These are phyloP conservation scores for Chlamydomonas reinhardtii DNA, from an alignment of 163 green algal species.

Conservation along the genomic window DNA sequence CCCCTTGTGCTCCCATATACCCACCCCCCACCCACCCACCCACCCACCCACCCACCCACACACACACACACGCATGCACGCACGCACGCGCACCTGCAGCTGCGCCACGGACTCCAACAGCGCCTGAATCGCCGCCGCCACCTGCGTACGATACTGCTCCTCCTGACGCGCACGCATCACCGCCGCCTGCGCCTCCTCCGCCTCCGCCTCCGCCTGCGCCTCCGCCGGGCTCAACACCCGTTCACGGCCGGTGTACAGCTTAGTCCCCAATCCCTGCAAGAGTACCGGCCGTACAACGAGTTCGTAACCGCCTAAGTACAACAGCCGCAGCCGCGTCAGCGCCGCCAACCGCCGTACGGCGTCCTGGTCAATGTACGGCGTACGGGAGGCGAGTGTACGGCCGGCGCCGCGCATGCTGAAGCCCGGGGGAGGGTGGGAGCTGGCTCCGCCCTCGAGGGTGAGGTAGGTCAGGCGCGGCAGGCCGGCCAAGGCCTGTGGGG, in stretches of 20 bases:
- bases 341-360: neutral
- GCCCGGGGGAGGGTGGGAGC: too few relatives aligned
- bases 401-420: neutral
- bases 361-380: neutral
- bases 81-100: neutral
- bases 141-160: neutral
- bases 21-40: too few relatives aligned
- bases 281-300: too few relatives aligned
- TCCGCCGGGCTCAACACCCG: neutral
- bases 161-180: too few relatives aligned
- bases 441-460: conserved; percentile 11
- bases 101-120: neutral
- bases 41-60: too few relatives aligned
- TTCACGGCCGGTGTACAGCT: neutral
- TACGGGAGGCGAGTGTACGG: neutral
- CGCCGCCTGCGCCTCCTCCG: neutral
- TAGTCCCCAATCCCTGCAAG: too few relatives aligned
- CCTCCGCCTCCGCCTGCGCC: too few relatives aligned
- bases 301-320: conserved; percentile 4
- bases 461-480: conserved; percentile 29
- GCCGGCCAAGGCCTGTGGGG: neutral
- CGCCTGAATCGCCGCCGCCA: too few relatives aligned
- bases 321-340: conserved; percentile 28
- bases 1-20: too few relatives aligned
- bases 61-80: too few relatives aligned